Conservation (phyloP, 169 alveolate species). For the Eimeria tenella region DNA sequence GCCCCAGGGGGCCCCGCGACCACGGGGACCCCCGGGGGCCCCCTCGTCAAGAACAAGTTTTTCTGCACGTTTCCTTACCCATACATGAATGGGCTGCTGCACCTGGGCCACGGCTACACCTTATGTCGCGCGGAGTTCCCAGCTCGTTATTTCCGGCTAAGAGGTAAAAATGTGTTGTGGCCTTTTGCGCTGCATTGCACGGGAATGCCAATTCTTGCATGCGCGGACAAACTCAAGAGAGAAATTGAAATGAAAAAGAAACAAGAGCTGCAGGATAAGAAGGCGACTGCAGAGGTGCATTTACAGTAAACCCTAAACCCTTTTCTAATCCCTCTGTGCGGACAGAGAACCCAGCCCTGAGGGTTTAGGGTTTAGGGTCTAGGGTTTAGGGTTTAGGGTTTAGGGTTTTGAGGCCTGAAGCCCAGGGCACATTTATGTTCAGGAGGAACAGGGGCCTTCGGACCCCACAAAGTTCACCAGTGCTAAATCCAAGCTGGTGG, state of each 20-base stretch:
- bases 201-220: conserved; percentile 84
- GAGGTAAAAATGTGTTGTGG: conserved; percentile 96
- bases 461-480: conserved; percentile 60
- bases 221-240: conserved; percentile 74
- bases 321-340: not conserved
- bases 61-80: conserved; percentile 99
- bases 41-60: conserved; percentile 88
- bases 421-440: not conserved
- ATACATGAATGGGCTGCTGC: conserved; percentile 99
- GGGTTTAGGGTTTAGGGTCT: conserved; percentile 21
- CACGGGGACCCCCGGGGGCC: not conserved
- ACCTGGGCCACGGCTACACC: conserved; percentile 99
- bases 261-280: not conserved
- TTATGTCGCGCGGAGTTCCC: conserved; percentile 98
- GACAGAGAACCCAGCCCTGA: not conserved
- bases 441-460: conserved; percentile 1
- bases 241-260: conserved; percentile 42
- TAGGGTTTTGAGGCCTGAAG: not conserved
- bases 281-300: conserved; percentile 69
- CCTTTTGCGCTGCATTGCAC: conserved; percentile 99
- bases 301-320: not conserved
- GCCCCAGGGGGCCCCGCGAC: not conserved
- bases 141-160: conserved; percentile 96
- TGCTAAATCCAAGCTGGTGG: conserved; percentile 17
- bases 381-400: conserved; percentile 44